A percentile compares a stretch with the other conserved stretches of the same genome.
phyloP scores from a whole-genome alignment of 1,284 basidiomycete genomes.

The Ustilago crameri region DNA sequence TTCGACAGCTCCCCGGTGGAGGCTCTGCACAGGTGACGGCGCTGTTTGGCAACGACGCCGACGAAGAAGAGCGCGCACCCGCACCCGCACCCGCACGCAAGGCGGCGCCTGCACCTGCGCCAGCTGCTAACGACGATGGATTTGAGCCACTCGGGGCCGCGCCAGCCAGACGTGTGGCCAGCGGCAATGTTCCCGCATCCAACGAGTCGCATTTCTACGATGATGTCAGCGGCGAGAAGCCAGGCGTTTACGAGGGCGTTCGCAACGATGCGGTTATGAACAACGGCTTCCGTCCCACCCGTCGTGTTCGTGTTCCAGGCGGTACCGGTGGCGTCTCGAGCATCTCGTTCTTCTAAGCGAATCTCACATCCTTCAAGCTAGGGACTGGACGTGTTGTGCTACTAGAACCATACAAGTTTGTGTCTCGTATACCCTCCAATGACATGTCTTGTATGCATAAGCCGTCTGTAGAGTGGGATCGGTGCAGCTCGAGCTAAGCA shows the following conservation, averaged over 20 bases:
- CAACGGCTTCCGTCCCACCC: constrained; percentile 56
- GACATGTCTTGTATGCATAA: not conserved
- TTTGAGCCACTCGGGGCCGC: constrained; percentile 38
- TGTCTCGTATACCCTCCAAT: constrained; percentile 30
- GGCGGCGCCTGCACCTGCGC: constrained; percentile 10
- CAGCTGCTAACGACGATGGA: constrained; percentile 19
- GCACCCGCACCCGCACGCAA: constrained; percentile 4
- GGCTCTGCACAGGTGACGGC: constrained; percentile 53
- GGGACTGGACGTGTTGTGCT: not conserved
- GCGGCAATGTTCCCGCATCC: constrained; percentile 25
- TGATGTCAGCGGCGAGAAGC: constrained; percentile 22
- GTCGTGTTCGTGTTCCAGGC: constrained; percentile 54
- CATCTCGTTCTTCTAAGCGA: constrained; percentile 42
- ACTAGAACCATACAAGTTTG: not conserved
- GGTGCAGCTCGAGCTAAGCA: too few relatives aligned
- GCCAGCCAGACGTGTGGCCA: constrained; percentile 27
- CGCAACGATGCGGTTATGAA: constrained; percentile 47
- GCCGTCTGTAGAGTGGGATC: too few relatives aligned
- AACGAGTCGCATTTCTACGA: constrained; percentile 34
- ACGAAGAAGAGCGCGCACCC: constrained; percentile 30
- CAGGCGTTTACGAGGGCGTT: constrained; percentile 43
- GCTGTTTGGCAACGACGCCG: constrained; percentile 52
- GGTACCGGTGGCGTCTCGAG: constrained; percentile 56
- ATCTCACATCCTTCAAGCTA: not conserved
- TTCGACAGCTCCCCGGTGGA: constrained; percentile 58